Base-by-base conservation (phyloP, 1,284 basidiomycete genomes). In the Trametes polyzona region DNA sequence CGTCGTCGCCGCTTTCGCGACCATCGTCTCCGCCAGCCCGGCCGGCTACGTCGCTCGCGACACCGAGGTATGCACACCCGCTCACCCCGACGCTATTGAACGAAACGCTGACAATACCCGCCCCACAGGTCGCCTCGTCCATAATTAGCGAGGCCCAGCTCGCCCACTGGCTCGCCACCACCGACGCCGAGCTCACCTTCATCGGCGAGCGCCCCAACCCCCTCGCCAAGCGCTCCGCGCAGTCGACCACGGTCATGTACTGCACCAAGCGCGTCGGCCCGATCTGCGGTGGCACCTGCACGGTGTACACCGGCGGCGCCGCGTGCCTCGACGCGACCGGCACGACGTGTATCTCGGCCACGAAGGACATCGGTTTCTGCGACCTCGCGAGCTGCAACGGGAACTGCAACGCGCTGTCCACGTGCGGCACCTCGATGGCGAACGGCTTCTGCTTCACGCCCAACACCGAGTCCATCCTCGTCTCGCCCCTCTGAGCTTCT, bases 121-220 rank as follows among this genome's bases (percentile, higher is more conserved):
- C 3, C 8, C 23, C 23, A 17, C 23, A 35, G 41, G 40, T 23
- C 23, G 11, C 41, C 5, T 12, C 17, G 12, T 19, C 11, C 33
- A 36, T 52, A 29, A n/a, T 44, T n/a, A 43, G 39, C 41, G 26
- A 27, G 5, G 41, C 16, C 24, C 32, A 43, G 30, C 26, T 52
- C 24, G 30, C 30, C 19, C 32, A 52, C 17, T 52, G 41, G 41
- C 41, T 52, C 21, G 41, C 50, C 24, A 52, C 41, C 4, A 52
- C 50, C 32, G 50, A 52, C 24, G 50, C 50, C 41, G 40, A 52
- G 19, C 41, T 52, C 32, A 52, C 32, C 40, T 52, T 52, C 32
- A 29, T 52, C 40, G 50, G 50, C 32, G 50, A 43, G 10, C 41
- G 32, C 11, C 2, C 33, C 32, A 51, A 44, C 32, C 30, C 50